These are phyloP conservation scores for Drechslera avenae DNA, from an alignment of 2,329 filamentous ascomycete species.

Conservation along the genomic window DNA sequence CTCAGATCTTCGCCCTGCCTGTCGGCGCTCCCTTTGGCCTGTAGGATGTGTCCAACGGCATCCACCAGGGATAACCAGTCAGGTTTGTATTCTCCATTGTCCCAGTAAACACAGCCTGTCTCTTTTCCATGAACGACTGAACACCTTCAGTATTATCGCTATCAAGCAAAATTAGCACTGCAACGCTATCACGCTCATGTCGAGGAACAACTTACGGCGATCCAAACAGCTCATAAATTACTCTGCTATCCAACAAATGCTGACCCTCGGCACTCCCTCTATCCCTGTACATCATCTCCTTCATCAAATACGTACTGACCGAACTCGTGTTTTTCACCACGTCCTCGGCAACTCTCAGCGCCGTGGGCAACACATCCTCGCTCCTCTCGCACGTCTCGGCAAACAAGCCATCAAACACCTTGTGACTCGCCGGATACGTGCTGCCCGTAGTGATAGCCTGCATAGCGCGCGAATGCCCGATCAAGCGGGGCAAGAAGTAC, in stretches of 20 bases:
- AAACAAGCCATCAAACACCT: constrained; percentile 66
- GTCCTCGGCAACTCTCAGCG: constrained; percentile 69
- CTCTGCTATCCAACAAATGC: constrained; percentile 69
- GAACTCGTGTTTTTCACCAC: constrained; percentile 69
- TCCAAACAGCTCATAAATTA: constrained; percentile 66
- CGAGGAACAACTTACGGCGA: constrained; percentile 46
- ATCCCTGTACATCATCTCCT: constrained; percentile 70
- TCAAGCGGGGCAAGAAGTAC: constrained; percentile 72
- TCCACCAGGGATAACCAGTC: constrained; percentile 71
- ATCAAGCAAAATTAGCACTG: constrained; percentile 1
- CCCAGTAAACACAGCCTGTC: constrained; percentile 65
- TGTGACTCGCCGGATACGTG: constrained; percentile 59
- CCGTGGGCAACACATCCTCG: constrained; percentile 66
- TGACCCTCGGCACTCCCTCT: constrained; percentile 67
- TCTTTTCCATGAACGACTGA: constrained; percentile 71
- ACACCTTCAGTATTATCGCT: constrained; percentile 72
- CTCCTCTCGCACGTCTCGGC: constrained; percentile 65
- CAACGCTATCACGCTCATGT: background rate
- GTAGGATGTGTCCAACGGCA: constrained; percentile 56
- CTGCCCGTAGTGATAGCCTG: constrained; percentile 70
- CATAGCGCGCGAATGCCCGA: constrained; percentile 68
- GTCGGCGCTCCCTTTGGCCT: constrained; percentile 45
- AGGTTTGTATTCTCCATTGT: constrained; percentile 66
- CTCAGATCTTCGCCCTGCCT: constrained; percentile 39
- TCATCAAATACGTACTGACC: constrained; percentile 69